These are phyloP conservation scores for Leucogyrophana mollusca DNA, from an alignment of 768 basidiomycete species.

Conservation along the genomic window DNA sequence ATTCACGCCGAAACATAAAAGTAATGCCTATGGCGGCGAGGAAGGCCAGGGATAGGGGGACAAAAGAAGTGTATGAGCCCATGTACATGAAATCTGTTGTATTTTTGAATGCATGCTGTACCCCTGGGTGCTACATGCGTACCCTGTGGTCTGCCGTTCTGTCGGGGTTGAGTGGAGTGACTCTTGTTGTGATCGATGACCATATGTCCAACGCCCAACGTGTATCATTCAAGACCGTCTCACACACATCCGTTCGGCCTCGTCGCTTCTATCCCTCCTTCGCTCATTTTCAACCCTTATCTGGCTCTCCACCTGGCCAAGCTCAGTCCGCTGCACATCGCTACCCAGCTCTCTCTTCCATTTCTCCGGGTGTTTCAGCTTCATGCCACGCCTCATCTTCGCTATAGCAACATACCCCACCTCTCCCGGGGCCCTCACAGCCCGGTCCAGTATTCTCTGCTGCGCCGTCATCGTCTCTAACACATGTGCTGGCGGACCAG, in stretches of 20 bases:
- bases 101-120: too few relatives aligned
- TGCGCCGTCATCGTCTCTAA: constrained; percentile 49
- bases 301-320: constrained; percentile 25
- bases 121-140: too few relatives aligned
- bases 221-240: too few relatives aligned
- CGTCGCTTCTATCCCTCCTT: too few relatives aligned
- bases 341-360: constrained; percentile 37
- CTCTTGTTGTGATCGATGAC: too few relatives aligned
- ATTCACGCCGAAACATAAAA: constrained; percentile 94
- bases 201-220: too few relatives aligned
- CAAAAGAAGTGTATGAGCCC: too few relatives aligned
- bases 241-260: too few relatives aligned
- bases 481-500: constrained; percentile 66
- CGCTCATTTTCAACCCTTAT: constrained; percentile 30
- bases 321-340: constrained; percentile 19
- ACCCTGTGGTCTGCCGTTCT: too few relatives aligned
- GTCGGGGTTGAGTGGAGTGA: too few relatives aligned
- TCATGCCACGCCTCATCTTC: constrained; percentile 56
- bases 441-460: constrained; percentile 46
- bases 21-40: constrained; percentile 63
- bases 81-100: too few relatives aligned
- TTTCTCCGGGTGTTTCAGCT: constrained; percentile 33
- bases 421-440: constrained; percentile 53
- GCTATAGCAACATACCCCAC: constrained; percentile 71
- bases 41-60: constrained; percentile 69